These are phyloP conservation scores for Astrocystis sublimbata DNA, from an alignment of 495 filamentous ascomycete genomes.

Conservation along the genomic window DNA sequence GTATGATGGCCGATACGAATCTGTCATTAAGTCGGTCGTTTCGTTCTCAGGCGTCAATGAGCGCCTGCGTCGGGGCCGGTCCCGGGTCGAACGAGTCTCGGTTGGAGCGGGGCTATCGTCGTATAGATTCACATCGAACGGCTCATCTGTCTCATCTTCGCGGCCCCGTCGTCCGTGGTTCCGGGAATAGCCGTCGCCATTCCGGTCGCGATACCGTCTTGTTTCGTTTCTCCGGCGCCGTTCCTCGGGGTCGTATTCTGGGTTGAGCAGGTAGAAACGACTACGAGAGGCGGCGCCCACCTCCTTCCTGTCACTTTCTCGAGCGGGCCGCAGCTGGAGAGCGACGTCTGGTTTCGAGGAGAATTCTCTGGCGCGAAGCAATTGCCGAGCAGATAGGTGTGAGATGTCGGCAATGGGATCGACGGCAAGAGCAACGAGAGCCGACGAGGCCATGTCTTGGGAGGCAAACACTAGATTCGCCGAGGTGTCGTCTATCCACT, in stretches of 20 bases:
- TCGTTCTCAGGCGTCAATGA: constrained; percentile 38
- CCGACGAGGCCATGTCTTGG: constrained; percentile 63
- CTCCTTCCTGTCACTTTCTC: constrained; percentile 75
- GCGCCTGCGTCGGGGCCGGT: constrained; percentile 28
- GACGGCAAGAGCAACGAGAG: constrained; percentile 64
- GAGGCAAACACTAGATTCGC: constrained; percentile 80
- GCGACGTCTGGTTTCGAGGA: constrained; percentile 65
- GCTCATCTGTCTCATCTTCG: constrained; percentile 52
- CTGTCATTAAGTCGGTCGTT: constrained; percentile 30
- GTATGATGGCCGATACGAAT: constrained; percentile 33
- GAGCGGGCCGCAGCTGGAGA: constrained; percentile 72
- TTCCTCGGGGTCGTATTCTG: constrained; percentile 82
- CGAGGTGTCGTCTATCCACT: constrained; percentile 95
- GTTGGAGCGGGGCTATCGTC: constrained; percentile 58
- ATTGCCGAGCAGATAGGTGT: constrained; percentile 53
- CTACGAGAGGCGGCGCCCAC: constrained; percentile 75
- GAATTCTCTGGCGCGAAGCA: constrained; percentile 61
- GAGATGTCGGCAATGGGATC: constrained; percentile 44
- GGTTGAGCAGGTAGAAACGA: constrained; percentile 87
- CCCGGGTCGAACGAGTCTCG: constrained; percentile 23
- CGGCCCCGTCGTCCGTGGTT: constrained; percentile 39
- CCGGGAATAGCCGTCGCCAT: constrained; percentile 60
- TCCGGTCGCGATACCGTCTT: constrained; percentile 57
- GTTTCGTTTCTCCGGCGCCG: constrained; percentile 53
- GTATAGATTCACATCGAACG: constrained; percentile 74